Base-by-base conservation (phyloP, 352 stramenopile genomes). In the Globisporangium cederbergense region DNA sequence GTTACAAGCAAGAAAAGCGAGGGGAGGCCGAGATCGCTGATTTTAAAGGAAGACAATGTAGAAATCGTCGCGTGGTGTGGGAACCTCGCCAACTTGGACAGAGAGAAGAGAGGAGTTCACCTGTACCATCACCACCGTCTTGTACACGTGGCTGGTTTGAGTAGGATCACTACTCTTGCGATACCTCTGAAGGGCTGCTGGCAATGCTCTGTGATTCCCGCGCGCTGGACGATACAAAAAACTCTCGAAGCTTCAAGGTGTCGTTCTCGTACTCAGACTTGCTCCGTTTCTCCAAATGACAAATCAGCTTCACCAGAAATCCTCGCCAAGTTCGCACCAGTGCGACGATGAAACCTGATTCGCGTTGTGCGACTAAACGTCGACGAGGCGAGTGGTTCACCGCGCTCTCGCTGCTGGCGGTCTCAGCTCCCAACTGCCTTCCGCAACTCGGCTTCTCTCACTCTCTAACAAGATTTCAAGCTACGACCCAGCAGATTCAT, bases 291-390 rank as follows among this genome's bases (percentile, higher is more conserved):
- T 43, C 28, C 18, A 58, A 58, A 38, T 42, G 16, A 46, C 13
- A 47, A 47, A n/a, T 28, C 16, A 20, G 20, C 13, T 20, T 20
- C 28, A 57, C 16, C 28, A 28, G 34, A 13, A 40, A 40, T 10
- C 34, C 34, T 36, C 16, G 42, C 6, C 28, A 28, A 14, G 28
- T 57, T 57, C 30, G 18, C 28, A 11, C 16, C 50, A 56, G 25
- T 57, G 8, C 18, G 51, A 57, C 28, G 51, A 57, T 57, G 51
- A 4, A 22, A 57, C 13, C 28, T 57, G 28, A 57, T n/a, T 25
- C 8, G 28, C 30, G 3, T 57, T 57, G 51, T 57, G 51, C 28
- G 51, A 57, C 51, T 57, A 57, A 57, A 25, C 14, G 14, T 22
- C 30, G 51, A 28, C 28, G 50, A 56, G 28, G 13, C n/a, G 28